Base-by-base conservation (phyloP, 345 rosid genomes). In the Boechera retrofracta region DNA sequence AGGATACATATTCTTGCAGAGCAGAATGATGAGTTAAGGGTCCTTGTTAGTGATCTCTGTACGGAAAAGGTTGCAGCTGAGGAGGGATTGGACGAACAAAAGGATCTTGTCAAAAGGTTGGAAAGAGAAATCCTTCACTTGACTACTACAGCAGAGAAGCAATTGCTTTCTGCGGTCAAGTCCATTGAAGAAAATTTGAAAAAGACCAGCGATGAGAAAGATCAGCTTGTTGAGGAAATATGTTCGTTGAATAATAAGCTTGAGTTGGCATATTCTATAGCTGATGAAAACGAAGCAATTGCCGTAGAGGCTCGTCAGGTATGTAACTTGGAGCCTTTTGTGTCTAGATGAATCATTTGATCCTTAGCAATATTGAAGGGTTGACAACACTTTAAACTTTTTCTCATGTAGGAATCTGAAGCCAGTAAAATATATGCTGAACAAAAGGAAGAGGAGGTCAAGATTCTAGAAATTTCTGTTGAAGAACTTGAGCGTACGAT, bases 371-470 rank as follows among this genome's bases (percentile, higher is more conserved):
- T 38, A 31, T 47, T 63, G 47, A 26, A 24, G 55, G 48, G n/a
- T 48, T 73, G 48, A 72, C 64, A 64, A 47, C 64, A 33, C 56
- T 56, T 60, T 63, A 6, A n/a, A 24, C 16, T 57, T 41, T 47
- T 9, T 18, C 42, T 75, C 64, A 41, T 79, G 59, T 55, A 94
- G 98, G 96, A 85, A 79, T 85, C 89, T 51, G 94, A 90, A 80
- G 85, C 96, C 73, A 84, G 93, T 82, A 90, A 87, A 76, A 39
- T 83, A 59, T 86, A 86, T 60, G 91, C 96, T 48, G 96, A 90
- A 67, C 92, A 91, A 76, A 94, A 90, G 85, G 98, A 90, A 76
- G 94, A 89, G 71, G 98, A 94, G 84, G 94, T 91, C 76, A 86
- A 90, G 77, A 89, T 94, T 80, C 79, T 94, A 66, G 98, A 94